Evolutionary conservation across 2,329 filamentous ascomycete species (phyloP), one percentile per base, ranked within the genome.

Genomic region (Fusarium camptoceras): DNA sequence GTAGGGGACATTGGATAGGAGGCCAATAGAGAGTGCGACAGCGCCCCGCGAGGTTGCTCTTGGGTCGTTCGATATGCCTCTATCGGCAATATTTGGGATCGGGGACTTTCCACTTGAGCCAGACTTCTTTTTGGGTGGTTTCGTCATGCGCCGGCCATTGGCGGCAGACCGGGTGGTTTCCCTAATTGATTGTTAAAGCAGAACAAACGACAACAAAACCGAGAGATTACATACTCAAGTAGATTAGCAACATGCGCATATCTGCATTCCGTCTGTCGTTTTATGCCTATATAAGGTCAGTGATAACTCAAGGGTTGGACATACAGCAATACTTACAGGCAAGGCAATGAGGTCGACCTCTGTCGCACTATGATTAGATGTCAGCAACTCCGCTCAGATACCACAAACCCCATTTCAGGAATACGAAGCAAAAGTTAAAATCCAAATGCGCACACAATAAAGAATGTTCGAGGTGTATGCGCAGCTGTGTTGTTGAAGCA

Each of bases 201-300:
- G 34, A 22, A 48, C 37, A 48, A 15, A 16, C 25, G 41, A 8
- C 55, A 50, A 31, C 34, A 34, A 14, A 28, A 31, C n/a, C 12
- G 12, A 18, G 49, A 43, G 25, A 47, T 47, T 24, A 83, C 88
- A 79, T 82, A 92, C 89, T 93, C 91, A 44, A 94, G 87, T 41
- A 94, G 82, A 76, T 94, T 93, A 47, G 92, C 92, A 30, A 94
- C 90, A 51, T 89, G 87, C 1, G 91, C 92, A 81, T 94, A 94
- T 78, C 86, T 87, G 80, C 92, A 95, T 70, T 88, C 85, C 1
- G 91, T 92, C 77, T 94, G 91, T 46, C 92, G 85, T 80, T 94
- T 94, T 74, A 93, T 89, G 78, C 91, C 91, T 85, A 78, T 78
- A 76, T 80, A 41, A 73, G 64, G 61, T 77, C 43, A 76, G 69